These are phyloP conservation scores for Garcia nutans DNA, from an alignment of 345 rosid species.

Conservation along the genomic window DNA sequence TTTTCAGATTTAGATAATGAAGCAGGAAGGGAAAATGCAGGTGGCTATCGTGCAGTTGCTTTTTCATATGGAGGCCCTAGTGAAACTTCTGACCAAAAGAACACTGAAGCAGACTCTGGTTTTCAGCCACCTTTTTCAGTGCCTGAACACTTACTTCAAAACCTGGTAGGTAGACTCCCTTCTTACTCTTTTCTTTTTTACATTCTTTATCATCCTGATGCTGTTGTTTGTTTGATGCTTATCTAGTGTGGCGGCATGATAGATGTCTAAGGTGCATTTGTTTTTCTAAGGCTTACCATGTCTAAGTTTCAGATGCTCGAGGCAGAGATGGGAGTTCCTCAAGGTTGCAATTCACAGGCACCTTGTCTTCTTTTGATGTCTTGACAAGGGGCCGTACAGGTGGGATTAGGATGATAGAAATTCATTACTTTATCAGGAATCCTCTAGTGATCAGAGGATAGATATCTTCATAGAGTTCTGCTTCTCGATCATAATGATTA, in stretches of 20 bases:
- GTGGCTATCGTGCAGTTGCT: conserved; percentile 58
- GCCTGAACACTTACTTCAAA: conserved; percentile 66
- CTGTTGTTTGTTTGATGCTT: conserved; percentile 43
- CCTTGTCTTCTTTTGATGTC: conserved; percentile 95
- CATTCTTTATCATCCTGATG: conserved; percentile 22
- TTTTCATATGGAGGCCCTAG: conserved; percentile 67
- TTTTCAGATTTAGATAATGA: conserved; percentile 47
- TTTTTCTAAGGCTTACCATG: conserved; percentile 96
- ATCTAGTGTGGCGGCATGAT: conserved; percentile 52
- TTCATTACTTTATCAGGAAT: conserved; percentile 52
- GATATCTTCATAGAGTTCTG: conserved; percentile 53
- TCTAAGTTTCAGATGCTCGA: conserved; percentile 99
- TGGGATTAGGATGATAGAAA: conserved; percentile 88
- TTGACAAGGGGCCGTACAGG: conserved; percentile 92
- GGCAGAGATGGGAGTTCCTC: conserved; percentile 75
- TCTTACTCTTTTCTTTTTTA: conserved; percentile 17
- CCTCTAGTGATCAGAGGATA: conserved; percentile 55
- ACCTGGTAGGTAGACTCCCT: conserved; percentile 60
- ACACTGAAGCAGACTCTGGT: conserved; percentile 45
- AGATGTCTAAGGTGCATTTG: conserved; percentile 73
- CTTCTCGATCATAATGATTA: conserved; percentile 61
- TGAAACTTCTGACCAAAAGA: conserved; percentile 41
- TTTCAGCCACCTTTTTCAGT: conserved; percentile 75
- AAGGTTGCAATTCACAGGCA: conserved; percentile 68
- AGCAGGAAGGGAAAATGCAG: conserved; percentile 33